Conservation (phyloP, 225 moss, liverwort and hornwort species). For the Bryoerythrophyllum caledonicum region DNA sequence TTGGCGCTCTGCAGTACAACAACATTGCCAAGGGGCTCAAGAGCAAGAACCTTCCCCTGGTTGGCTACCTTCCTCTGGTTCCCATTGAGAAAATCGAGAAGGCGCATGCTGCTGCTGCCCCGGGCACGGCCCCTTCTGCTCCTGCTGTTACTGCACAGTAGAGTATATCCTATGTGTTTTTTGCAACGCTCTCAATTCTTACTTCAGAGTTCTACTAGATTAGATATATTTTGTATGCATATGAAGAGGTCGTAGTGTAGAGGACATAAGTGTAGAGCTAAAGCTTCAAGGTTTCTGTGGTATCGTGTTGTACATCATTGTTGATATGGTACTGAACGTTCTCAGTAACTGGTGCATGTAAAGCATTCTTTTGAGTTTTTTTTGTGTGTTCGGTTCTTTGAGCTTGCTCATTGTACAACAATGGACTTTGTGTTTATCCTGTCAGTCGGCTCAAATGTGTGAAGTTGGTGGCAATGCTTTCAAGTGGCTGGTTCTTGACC, state of each 20-base stretch:
- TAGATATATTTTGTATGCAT: conserved; percentile 21
- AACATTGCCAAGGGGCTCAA: conserved; percentile 50
- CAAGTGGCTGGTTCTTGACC: neutral
- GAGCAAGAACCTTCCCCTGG: conserved; percentile 62
- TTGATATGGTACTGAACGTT: conserved; percentile 29
- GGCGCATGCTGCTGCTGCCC: conserved; percentile 32
- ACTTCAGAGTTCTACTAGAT: conserved; percentile 7
- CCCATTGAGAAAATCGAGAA: conserved; percentile 68
- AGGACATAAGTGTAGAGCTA: conserved; percentile 7
- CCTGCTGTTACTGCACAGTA: conserved; percentile 26
- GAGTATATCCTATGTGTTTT: neutral
- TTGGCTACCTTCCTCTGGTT: conserved; percentile 66
- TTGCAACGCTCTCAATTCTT: conserved; percentile 1
- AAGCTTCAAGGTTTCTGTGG: conserved; percentile 25
- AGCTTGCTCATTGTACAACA: neutral
- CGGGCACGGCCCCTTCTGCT: conserved; percentile 12
- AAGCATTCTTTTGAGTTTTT: conserved; percentile 7
- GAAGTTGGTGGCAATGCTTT: too few relatives aligned
- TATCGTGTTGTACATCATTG: conserved; percentile 41
- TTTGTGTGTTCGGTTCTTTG: neutral
- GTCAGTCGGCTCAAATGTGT: neutral
- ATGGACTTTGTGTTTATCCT: too few relatives aligned
- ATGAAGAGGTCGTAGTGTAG: conserved; percentile 2
- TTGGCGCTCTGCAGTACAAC: conserved; percentile 77
- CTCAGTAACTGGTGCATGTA: conserved; percentile 19